Conservation (phyloP, 345 rosid genomes). For the Syzygium grande region DNA sequence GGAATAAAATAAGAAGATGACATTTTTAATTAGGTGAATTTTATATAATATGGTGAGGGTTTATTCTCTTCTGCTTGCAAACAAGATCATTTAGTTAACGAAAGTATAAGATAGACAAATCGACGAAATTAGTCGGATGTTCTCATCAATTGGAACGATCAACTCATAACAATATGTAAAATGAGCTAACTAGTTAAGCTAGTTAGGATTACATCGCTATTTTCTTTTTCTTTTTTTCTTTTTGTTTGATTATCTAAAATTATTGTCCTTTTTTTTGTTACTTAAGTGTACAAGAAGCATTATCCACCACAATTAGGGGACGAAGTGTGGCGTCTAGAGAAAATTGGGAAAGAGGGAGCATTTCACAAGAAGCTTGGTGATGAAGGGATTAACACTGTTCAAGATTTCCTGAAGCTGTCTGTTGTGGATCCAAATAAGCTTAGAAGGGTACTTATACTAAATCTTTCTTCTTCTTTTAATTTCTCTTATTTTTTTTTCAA, state of each 20-base stretch:
- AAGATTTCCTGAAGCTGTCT: conserved; percentile 67
- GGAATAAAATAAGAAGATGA: background rate
- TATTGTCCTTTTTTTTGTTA: background rate
- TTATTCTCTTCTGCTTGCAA: background rate
- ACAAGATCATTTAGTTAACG: background rate
- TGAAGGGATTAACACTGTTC: conserved; percentile 40
- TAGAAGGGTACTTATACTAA: conserved; percentile 26
- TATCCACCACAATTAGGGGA: conserved; percentile 74
- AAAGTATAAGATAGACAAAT: background rate
- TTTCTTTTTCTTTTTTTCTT: background rate
- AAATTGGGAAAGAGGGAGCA: conserved; percentile 83
- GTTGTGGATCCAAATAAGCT: conserved; percentile 42
- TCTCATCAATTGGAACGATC: background rate
- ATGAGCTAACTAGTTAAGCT: background rate
- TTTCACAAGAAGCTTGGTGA: conserved; percentile 63
- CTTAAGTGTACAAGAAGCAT: conserved; percentile 84
- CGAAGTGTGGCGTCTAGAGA: conserved; percentile 86
- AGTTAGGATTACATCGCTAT: background rate
- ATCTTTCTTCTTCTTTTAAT: background rate
- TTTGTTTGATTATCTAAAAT: background rate
- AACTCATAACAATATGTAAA: background rate
- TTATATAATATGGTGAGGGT: background rate
- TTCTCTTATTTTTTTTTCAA: background rate
- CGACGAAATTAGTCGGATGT: background rate
- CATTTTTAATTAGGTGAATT: background rate